These are phyloP conservation scores for Suillus weaverae DNA, from an alignment of 768 basidiomycete species.

Conservation along the genomic window DNA sequence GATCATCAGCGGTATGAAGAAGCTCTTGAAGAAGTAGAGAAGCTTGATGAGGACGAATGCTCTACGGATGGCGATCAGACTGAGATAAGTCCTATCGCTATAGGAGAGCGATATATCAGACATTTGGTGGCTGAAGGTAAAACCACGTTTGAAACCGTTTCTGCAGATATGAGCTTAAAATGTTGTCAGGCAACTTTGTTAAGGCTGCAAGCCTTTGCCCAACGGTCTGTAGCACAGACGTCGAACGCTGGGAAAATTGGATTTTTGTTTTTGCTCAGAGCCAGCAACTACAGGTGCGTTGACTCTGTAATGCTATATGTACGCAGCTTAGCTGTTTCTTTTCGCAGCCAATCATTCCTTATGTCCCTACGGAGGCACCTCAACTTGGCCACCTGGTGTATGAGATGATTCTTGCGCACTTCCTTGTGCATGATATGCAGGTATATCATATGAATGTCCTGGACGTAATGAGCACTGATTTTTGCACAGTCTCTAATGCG, in stretches of 20 bases:
- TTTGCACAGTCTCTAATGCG: constrained; percentile 61
- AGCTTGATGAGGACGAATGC: constrained; percentile 38
- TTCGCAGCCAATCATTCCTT: constrained; percentile 80
- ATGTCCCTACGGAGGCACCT: constrained; percentile 80
- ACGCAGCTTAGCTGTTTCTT: constrained; percentile 1
- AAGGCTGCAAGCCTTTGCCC: constrained; percentile 84
- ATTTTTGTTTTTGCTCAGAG: constrained; percentile 88
- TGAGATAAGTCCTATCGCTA: constrained; percentile 56
- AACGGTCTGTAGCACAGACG: constrained; percentile 80
- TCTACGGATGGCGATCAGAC: constrained; percentile 36
- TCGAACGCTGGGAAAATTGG: constrained; percentile 93
- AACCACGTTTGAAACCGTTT: constrained; percentile 15
- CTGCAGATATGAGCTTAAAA: neutral
- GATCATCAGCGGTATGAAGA: constrained; percentile 86
- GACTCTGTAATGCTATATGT: neutral
- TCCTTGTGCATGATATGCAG: constrained; percentile 72
- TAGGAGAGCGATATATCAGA: constrained; percentile 85
- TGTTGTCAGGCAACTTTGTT: constrained; percentile 51
- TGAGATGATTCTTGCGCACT: constrained; percentile 91
- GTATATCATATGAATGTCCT: constrained; percentile 38
- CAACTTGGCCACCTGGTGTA: constrained; percentile 84
- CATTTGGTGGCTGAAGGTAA: constrained; percentile 81
- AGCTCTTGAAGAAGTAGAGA: constrained; percentile 80
- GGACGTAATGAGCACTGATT: neutral
- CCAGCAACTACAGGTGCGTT: constrained; percentile 70